Percentiles rank a stretch among this genome's conserved stretches.
phyloP scores from a whole-genome alignment of 495 filamentous ascomycete genomes.

The Penicillium angulare region DNA sequence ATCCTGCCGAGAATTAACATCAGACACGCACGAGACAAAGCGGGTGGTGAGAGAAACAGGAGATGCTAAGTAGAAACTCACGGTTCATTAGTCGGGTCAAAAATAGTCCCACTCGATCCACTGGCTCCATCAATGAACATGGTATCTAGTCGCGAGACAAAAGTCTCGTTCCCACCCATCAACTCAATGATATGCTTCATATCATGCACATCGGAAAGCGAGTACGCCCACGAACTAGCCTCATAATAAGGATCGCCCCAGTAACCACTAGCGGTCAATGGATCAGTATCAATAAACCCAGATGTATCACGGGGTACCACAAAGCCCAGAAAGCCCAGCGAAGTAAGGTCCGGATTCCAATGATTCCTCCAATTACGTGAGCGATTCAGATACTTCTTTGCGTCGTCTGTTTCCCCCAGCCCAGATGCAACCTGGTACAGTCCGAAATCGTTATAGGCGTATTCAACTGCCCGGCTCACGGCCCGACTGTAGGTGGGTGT shows the following conservation, averaged over 20 bases:
- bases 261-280: slow-evolving; percentile 53
- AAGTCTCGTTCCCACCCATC: slow-evolving; percentile 50
- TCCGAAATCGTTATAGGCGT: slow-evolving; percentile 66
- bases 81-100: slow-evolving; percentile 68
- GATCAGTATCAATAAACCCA: slow-evolving; percentile 61
- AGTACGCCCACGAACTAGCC: slow-evolving; percentile 67
- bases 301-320: slow-evolving; percentile 56
- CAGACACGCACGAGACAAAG: slow-evolving; percentile 9
- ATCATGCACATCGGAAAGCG: slow-evolving; percentile 68
- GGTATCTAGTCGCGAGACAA: slow-evolving; percentile 36
- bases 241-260: slow-evolving; percentile 65
- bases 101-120: slow-evolving; percentile 57
- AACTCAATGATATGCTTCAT: slow-evolving; percentile 56
- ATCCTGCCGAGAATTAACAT: slow-evolving; percentile 21
- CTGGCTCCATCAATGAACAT: slow-evolving; percentile 48
- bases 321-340: slow-evolving; percentile 61
- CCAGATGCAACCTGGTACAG: slow-evolving; percentile 53
- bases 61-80: slow-evolving; percentile 21
- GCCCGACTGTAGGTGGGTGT: slow-evolving; percentile 60
- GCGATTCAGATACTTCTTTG: slow-evolving; percentile 59
- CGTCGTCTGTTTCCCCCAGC: slow-evolving; percentile 50
- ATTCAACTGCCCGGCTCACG: slow-evolving; percentile 67
- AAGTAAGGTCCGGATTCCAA: slow-evolving; percentile 58
- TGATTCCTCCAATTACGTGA: slow-evolving; percentile 72
- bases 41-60: not conserved